phyloP scores from a whole-genome alignment of 495 filamentous ascomycete genomes.

The Rusavskia elegans region DNA sequence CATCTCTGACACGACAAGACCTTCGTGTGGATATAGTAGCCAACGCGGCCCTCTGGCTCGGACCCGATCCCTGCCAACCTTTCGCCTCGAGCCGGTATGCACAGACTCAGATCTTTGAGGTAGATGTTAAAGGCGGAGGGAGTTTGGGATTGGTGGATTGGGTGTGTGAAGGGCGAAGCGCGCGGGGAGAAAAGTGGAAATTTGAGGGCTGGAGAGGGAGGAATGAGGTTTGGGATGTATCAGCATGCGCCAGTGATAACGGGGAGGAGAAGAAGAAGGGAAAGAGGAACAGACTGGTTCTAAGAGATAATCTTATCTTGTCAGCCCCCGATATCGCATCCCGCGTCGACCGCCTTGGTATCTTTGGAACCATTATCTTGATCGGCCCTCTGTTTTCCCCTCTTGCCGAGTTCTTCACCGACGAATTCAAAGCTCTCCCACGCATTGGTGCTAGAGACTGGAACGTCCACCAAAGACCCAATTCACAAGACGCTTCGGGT shows the following conservation, averaged over 20 bases:
- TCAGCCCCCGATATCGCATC: constrained; percentile 31
- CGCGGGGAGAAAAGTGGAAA: constrained; percentile 83
- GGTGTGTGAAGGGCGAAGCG: constrained; percentile 69
- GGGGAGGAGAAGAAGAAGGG: neutral
- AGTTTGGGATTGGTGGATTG: constrained; percentile 78
- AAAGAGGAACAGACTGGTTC: constrained; percentile 40
- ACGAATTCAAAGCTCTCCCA: constrained; percentile 59
- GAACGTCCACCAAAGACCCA: constrained; percentile 16
- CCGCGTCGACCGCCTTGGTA: constrained; percentile 47
- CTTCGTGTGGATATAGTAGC: constrained; percentile 45
- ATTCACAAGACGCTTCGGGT: neutral
- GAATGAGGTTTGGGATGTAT: constrained; percentile 65
- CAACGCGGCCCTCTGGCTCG: constrained; percentile 59
- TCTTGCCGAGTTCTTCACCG: constrained; percentile 53
- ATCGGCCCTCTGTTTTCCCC: constrained; percentile 52
- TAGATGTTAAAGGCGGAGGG: constrained; percentile 43
- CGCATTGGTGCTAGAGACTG: constrained; percentile 75
- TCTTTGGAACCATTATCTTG: constrained; percentile 74
- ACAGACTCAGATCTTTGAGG: constrained; percentile 60
- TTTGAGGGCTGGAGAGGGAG: constrained; percentile 57
- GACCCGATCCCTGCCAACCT: constrained; percentile 91
- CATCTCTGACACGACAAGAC: constrained; percentile 37
- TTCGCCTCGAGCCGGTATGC: constrained; percentile 61
- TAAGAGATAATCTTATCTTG: constrained; percentile 70
- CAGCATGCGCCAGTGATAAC: neutral